Percentiles rank a stretch among this genome's conserved stretches.
Evolutionary conservation across 257 asterid species (phyloP).

Genomic region (Verbena officinalis): DNA sequence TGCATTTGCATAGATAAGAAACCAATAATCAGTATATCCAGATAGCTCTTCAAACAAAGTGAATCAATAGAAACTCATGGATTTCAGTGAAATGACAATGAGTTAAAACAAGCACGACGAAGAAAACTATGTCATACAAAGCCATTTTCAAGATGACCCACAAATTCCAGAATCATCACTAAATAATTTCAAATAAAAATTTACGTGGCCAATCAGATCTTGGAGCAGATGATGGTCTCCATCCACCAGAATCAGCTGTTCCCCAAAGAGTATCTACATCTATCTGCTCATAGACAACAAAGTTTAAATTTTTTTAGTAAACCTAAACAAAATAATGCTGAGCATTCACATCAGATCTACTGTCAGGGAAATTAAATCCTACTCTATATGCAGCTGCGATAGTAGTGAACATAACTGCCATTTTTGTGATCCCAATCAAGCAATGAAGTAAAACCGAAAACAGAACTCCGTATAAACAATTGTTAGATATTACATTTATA

Average conservation of each 20-base stretch:
- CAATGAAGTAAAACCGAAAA: neutral
- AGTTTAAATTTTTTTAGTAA: conserved; percentile 10
- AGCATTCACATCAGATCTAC: conserved; percentile 18
- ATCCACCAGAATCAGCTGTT: conserved; percentile 78
- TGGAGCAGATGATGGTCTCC: conserved; percentile 98
- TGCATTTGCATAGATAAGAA: conserved; percentile 38
- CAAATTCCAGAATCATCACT: neutral
- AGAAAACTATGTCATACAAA: conserved; percentile 8
- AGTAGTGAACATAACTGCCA: conserved; percentile 10
- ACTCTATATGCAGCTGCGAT: conserved; percentile 5
- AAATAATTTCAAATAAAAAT: conserved; percentile 32
- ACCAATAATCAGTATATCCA: conserved; percentile 24
- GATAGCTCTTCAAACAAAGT: neutral
- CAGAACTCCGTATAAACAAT: neutral
- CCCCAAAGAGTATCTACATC: conserved; percentile 79
- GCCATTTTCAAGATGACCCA: conserved; percentile 10
- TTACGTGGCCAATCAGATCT: conserved; percentile 93
- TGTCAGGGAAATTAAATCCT: conserved; percentile 11
- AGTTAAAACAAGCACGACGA: conserved; percentile 4
- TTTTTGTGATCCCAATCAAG: conserved; percentile 6
- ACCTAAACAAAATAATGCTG: neutral
- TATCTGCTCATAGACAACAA: conserved; percentile 54
- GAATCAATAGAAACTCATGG: conserved; percentile 8
- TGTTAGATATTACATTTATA: neutral
- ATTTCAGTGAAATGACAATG: conserved; percentile 9